Evolutionary conservation across 192 early-diverging fungal genomes (phyloP), one percentile per base, ranked within the genome.

Genomic region (Spizellomyces sp.): DNA sequence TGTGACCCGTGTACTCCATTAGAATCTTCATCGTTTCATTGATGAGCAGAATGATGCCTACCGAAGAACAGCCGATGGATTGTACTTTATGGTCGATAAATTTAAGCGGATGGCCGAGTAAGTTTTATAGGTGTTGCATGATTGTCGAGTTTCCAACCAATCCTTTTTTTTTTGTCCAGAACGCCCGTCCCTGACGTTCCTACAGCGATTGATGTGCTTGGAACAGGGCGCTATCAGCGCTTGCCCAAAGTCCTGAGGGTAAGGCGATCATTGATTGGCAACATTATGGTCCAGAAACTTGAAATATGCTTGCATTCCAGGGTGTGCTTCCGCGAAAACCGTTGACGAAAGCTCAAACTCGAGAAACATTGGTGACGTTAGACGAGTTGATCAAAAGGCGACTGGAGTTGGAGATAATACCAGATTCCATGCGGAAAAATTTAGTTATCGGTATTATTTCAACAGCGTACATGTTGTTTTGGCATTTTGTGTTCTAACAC

Each of bases 401-500:
- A 22, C 45, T 72, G 42, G 70, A 72, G 43, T 54, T 64, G 22
- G 62, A 63, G 43, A 72, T 72, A n/a, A 45, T 72, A n/a, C 70
- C 70, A 14, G 70, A 72, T 36, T 50, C 70, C 41, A 64, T 72
- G 48, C 60, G 62, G 15, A 48, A 48, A 9, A 41, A 57, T 43
- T 57, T 64, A 62, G 62, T 72, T 19, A 57, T 72, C 22, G 62
- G 69, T 52, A 70, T 19, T 21, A 5, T 19, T 54, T 19, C 14
- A n/a, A 2, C 2, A 4, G 17, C 0, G 50, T 19, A n/a, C 14
- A 4, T 54, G 17, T 54, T 54, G 17, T 2, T 4, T 12, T 54
- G 12, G 50, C 17, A 12, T 54, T 54, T n/a, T 54, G 12, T 19
- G 50, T 54, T 54, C 8, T 48, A 6, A 17, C 56, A 68, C 54